These are phyloP conservation scores for Scheffersomyces parashehatae DNA, from an alignment of 1,139 yeast genomes.

Conservation along the genomic window DNA sequence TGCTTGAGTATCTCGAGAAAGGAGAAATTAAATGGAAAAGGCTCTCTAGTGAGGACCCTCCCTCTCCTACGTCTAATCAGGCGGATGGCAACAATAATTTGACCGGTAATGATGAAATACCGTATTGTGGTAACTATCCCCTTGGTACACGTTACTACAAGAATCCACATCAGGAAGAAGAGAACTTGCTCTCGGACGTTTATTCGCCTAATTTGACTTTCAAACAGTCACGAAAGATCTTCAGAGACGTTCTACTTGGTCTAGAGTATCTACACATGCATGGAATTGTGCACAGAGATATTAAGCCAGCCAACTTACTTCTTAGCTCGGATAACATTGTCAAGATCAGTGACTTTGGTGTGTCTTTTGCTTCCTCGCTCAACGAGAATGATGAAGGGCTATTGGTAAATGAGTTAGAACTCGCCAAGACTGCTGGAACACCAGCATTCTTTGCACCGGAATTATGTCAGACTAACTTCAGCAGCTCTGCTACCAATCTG, in stretches of 20 bases:
- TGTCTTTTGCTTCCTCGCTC: constrained; percentile 77
- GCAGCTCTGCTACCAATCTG: constrained; percentile 2
- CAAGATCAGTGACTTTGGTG: constrained; percentile 96
- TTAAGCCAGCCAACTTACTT: constrained; percentile 91
- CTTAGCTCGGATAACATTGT: constrained; percentile 73
- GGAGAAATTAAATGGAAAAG: constrained; percentile 92
- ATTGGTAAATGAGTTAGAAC: constrained; percentile 66
- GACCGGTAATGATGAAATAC: constrained; percentile 24
- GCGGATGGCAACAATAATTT: neutral
- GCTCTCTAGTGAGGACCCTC: constrained; percentile 1
- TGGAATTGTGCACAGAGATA: constrained; percentile 95
- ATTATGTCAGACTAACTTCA: constrained; percentile 54
- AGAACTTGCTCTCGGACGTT: constrained; percentile 43
- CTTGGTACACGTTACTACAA: neutral
- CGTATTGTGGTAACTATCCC: constrained; percentile 33
- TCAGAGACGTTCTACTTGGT: constrained; percentile 86
- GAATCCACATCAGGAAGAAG: constrained; percentile 24
- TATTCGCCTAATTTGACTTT: constrained; percentile 61
- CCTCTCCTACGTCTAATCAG: neutral
- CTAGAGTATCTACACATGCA: constrained; percentile 90
- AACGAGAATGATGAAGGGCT: constrained; percentile 48
- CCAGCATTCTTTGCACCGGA: constrained; percentile 88
- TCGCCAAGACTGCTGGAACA: constrained; percentile 89
- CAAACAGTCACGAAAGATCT: constrained; percentile 65
- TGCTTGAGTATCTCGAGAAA: constrained; percentile 85